Percentiles rank a stretch among this genome's conserved stretches.
Conservation (phyloP, 768 basidiomycete species). For the Hortiboletus campestris region DNA sequence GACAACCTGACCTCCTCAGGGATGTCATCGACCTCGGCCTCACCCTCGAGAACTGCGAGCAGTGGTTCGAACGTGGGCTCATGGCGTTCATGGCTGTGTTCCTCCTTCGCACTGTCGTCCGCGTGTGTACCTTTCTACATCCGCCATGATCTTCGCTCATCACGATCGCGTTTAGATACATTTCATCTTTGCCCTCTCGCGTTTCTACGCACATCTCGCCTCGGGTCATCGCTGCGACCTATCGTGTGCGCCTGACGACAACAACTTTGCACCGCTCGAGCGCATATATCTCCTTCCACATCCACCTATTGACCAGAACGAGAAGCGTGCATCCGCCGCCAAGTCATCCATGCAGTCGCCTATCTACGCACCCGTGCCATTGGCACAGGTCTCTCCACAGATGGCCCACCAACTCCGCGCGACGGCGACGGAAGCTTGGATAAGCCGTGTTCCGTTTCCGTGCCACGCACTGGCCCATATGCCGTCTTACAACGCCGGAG, state of each 20-base stretch:
- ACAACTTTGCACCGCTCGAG: slow-evolving; percentile 39
- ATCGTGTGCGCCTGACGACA: slow-evolving; percentile 14
- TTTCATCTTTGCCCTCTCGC: slow-evolving; percentile 71
- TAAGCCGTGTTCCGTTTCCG: slow-evolving; percentile 29
- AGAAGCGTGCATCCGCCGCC: slow-evolving; percentile 1
- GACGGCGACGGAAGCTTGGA: slow-evolving; percentile 68
- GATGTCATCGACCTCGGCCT: slow-evolving; percentile 70
- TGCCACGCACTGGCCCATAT: neutral
- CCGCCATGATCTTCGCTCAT: neutral
- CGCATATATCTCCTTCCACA: slow-evolving; percentile 62
- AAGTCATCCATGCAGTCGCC: slow-evolving; percentile 9
- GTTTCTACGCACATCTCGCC: slow-evolving; percentile 55
- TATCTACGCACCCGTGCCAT: slow-evolving; percentile 70
- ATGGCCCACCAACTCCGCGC: slow-evolving; percentile 49
- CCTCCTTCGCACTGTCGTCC: slow-evolving; percentile 59
- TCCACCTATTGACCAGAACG: slow-evolving; percentile 12
- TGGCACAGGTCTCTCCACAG: slow-evolving; percentile 52
- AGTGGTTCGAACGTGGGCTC: slow-evolving; percentile 69
- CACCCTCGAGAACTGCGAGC: slow-evolving; percentile 77
- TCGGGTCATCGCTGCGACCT: slow-evolving; percentile 34
- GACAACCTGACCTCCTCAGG: slow-evolving; percentile 72
- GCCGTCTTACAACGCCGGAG: neutral
- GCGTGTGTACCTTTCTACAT: slow-evolving; percentile 45
- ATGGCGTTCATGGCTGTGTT: slow-evolving; percentile 57
- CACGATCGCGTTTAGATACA: slow-evolving; percentile 52